Conservation (phyloP, 2,329 filamentous ascomycete species). For the Graphium sp. region DNA sequence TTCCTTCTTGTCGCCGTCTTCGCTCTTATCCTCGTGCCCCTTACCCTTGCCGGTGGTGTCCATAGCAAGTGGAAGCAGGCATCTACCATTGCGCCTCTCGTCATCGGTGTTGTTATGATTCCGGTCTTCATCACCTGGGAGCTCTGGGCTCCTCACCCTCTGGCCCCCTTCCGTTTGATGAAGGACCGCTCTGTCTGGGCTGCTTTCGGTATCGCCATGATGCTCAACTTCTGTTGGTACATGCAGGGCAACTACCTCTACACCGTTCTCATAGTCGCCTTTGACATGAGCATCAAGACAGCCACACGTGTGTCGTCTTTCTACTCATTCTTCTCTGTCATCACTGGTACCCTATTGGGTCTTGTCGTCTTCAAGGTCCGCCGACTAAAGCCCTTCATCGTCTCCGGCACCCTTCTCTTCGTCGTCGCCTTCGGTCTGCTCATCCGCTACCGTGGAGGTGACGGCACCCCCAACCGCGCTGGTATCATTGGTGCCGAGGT, state of each 20-base stretch:
- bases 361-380: constrained; percentile 38
- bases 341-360: constrained; percentile 38
- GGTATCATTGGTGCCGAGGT: constrained; percentile 47
- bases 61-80: constrained; percentile 19
- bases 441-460: constrained; percentile 43
- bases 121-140: constrained; percentile 34
- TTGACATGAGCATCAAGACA: constrained; percentile 35
- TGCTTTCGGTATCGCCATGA: constrained; percentile 37
- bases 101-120: constrained; percentile 26
- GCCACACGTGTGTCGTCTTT: constrained; percentile 43
- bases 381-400: constrained; percentile 44
- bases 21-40: constrained; percentile 24
- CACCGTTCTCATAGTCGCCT: constrained; percentile 43
- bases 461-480: constrained; percentile 21
- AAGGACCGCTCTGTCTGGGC: constrained; percentile 50
- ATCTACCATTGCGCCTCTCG: constrained; percentile 24
- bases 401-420: constrained; percentile 41
- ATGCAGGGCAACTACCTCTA: constrained; percentile 49
- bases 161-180: constrained; percentile 42
- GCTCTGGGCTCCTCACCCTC: constrained; percentile 27
- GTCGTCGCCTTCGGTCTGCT: constrained; percentile 49
- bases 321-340: constrained; percentile 39
- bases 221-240: constrained; percentile 42
- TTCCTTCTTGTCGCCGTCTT: constrained; percentile 27
- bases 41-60: constrained; percentile 26